phyloP scores from a whole-genome alignment of 2,329 filamentous ascomycete species.

The Xylaria sp. region DNA sequence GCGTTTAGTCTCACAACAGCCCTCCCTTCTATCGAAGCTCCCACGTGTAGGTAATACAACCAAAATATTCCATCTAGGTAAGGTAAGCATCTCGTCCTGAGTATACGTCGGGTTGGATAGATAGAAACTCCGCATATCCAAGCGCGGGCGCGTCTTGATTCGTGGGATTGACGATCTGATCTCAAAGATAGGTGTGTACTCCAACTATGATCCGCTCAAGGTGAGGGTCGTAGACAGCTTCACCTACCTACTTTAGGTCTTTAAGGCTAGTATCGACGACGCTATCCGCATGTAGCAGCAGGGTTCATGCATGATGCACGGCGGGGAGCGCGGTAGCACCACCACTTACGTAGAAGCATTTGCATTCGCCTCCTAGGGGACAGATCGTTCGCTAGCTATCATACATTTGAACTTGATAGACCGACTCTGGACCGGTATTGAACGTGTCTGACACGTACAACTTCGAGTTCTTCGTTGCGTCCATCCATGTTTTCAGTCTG shows the following conservation, averaged over 20 bases:
- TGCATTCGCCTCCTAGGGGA: neutral
- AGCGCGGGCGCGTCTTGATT: conserved; percentile 18
- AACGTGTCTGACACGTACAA: neutral
- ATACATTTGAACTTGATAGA: neutral
- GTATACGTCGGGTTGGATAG: neutral
- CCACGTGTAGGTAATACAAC: neutral
- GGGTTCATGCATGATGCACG: conserved; percentile 33
- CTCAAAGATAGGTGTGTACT: conserved; percentile 12
- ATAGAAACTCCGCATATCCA: neutral
- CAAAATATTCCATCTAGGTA: neutral
- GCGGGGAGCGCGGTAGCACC: conserved; percentile 34
- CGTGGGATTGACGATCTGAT: conserved; percentile 27
- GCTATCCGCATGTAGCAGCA: conserved; percentile 31
- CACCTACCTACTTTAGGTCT: conserved; percentile 34
- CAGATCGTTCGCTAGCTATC: neutral
- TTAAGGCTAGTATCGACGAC: conserved; percentile 21
- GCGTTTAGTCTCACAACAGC: neutral
- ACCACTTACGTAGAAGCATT: conserved; percentile 26
- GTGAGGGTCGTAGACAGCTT: conserved; percentile 29
- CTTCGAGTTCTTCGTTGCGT: neutral
- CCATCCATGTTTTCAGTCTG: neutral
- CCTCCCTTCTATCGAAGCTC: neutral
- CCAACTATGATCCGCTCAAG: conserved; percentile 27
- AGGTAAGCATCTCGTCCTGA: neutral
- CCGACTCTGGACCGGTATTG: neutral